phyloP scores from a whole-genome alignment of 2,329 filamentous ascomycete species.

The Colletotrichum sp. region DNA sequence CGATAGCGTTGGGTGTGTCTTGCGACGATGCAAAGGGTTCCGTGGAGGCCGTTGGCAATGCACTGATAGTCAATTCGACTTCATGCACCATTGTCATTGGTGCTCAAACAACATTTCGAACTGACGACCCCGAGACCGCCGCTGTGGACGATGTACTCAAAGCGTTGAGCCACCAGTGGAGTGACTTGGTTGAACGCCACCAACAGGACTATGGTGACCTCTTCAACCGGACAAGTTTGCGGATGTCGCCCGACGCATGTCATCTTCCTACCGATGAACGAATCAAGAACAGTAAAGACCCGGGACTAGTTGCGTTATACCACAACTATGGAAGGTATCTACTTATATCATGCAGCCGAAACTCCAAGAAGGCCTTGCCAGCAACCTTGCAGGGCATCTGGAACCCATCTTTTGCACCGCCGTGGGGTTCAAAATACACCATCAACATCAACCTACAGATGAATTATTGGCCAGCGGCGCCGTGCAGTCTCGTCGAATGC shows the following conservation, averaged over 20 bases:
- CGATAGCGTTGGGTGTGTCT: constrained; percentile 33
- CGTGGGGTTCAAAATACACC: constrained; percentile 48
- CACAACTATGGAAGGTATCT: constrained; percentile 24
- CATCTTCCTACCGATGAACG: constrained; percentile 24
- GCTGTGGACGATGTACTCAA: constrained; percentile 29
- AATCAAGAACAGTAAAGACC: constrained; percentile 21
- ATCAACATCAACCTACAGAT: constrained; percentile 49
- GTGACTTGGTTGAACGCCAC: constrained; percentile 23
- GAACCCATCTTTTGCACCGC: constrained; percentile 42
- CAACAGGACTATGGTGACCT: constrained; percentile 25
- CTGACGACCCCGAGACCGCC: constrained; percentile 27
- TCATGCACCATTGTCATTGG: constrained; percentile 40
- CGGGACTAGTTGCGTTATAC: constrained; percentile 27
- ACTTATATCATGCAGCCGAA: constrained; percentile 22
- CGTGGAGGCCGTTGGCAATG: constrained; percentile 36
- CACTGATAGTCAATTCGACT: constrained; percentile 39
- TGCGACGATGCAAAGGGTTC: constrained; percentile 29
- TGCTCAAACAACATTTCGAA: constrained; percentile 44
- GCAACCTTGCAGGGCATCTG: constrained; percentile 50
- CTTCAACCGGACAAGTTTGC: constrained; percentile 26
- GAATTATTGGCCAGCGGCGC: constrained; percentile 44
- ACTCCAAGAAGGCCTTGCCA: constrained; percentile 31
- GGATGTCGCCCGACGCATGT: constrained; percentile 27
- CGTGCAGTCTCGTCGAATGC: constrained; percentile 15
- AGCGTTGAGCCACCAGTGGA: constrained; percentile 25